A percentile compares a stretch with the other conserved stretches of the same genome.
phyloP scores from a whole-genome alignment of 2,329 filamentous ascomycete genomes.

The Xylariaceae sp. region DNA sequence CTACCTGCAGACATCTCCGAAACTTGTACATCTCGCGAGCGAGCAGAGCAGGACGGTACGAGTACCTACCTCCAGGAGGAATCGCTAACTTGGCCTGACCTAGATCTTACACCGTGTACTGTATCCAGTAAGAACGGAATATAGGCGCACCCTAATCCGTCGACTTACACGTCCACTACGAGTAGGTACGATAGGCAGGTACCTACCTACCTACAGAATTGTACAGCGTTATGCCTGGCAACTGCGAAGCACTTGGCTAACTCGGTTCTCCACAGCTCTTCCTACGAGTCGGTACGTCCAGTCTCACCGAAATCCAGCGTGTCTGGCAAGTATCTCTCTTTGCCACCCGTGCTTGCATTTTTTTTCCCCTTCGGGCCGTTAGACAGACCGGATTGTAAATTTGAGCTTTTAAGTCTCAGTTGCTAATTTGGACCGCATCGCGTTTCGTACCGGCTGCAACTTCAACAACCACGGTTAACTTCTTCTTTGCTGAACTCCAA shows the following conservation, averaged over 20 bases:
- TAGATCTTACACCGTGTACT: neutral
- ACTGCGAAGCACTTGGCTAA: no score
- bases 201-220: no score
- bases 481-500: no score
- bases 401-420: neutral
- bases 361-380: neutral
- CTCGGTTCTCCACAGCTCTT: no score
- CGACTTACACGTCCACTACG: neutral
- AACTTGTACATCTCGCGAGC: no score
- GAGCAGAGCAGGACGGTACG: neutral
- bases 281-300: no score
- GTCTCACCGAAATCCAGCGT: no score
- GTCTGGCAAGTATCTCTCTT: neutral
- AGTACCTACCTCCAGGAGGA: neutral
- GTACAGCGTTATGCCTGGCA: no score
- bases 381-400: neutral
- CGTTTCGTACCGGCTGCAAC: neutral
- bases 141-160: neutral
- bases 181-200: no score
- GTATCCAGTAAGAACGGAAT: neutral
- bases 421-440: neutral
- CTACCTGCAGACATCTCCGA: no score
- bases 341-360: neutral
- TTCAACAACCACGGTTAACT: no score
- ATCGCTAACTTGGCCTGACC: neutral